These are phyloP conservation scores for Amanita phalloides DNA, from an alignment of 768 basidiomycete species.

Conservation along the genomic window DNA sequence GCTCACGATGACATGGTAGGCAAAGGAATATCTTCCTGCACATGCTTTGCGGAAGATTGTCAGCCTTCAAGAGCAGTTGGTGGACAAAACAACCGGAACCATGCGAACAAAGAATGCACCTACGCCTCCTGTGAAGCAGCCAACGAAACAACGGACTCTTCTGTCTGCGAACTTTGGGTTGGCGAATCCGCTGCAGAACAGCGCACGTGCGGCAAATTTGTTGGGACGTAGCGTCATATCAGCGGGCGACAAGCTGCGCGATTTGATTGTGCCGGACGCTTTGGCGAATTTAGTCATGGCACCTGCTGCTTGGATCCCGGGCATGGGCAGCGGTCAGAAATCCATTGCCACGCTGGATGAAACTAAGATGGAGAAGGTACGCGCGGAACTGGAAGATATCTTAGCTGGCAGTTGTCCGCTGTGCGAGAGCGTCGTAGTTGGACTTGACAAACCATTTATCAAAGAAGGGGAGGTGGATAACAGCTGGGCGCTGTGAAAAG, in stretches of 20 bases:
- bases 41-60: slow-evolving; percentile 77
- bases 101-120: slow-evolving; percentile 17
- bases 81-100: slow-evolving; percentile 34
- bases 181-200: slow-evolving; percentile 45
- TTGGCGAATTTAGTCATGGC: slow-evolving; percentile 76
- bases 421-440: slow-evolving; percentile 82
- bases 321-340: slow-evolving; percentile 44
- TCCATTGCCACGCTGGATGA: slow-evolving; percentile 34
- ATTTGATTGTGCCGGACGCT: slow-evolving; percentile 91
- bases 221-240: slow-evolving; percentile 75
- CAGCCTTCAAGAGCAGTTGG: slow-evolving; percentile 73
- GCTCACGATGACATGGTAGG: slow-evolving; percentile 36
- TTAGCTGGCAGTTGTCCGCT: slow-evolving; percentile 85
- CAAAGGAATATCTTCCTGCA: slow-evolving; percentile 84
- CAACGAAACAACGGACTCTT: slow-evolving; percentile 48
- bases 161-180: slow-evolving; percentile 67
- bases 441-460: slow-evolving; percentile 82
- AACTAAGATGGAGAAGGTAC: slow-evolving; percentile 59
- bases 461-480: slow-evolving; percentile 66
- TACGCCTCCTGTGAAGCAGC: slow-evolving; percentile 27
- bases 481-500: slow-evolving; percentile 58
- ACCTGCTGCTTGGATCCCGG: slow-evolving; percentile 63
- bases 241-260: slow-evolving; percentile 82
- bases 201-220: slow-evolving; percentile 53
- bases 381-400: slow-evolving; percentile 81